Percentiles rank a stretch among this genome's conserved stretches.
These are phyloP conservation scores for Russula lepida DNA, from an alignment of 768 basidiomycete species.

Conservation along the genomic window DNA sequence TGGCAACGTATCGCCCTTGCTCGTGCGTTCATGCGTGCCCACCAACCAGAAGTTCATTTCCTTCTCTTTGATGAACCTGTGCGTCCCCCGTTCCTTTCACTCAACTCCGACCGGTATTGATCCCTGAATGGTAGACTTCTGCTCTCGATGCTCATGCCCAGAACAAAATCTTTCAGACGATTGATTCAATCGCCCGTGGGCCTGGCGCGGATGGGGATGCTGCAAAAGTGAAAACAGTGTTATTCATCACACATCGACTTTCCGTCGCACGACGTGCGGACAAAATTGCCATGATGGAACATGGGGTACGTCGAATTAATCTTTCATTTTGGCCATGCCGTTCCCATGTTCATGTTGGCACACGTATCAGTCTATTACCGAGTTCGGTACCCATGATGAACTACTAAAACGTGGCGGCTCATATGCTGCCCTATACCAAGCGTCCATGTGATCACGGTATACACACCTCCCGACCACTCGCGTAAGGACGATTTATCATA, in stretches of 20 bases:
- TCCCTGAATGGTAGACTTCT: slow-evolving; percentile 46
- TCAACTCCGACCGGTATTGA: background rate
- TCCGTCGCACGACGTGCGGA: slow-evolving; percentile 76
- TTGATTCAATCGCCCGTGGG: slow-evolving; percentile 53
- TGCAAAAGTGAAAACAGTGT: slow-evolving; percentile 56
- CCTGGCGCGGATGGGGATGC: slow-evolving; percentile 33
- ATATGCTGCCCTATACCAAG: slow-evolving; percentile 23
- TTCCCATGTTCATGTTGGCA: slow-evolving; percentile 4
- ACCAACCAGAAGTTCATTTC: slow-evolving; percentile 65
- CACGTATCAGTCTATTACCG: slow-evolving; percentile 22
- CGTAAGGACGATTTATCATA: slow-evolving; percentile 12
- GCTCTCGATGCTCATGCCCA: slow-evolving; percentile 76
- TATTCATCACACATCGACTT: slow-evolving; percentile 79
- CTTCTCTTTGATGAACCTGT: slow-evolving; percentile 83
- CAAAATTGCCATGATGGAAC: slow-evolving; percentile 82
- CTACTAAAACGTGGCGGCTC: slow-evolving; percentile 22
- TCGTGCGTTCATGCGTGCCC: slow-evolving; percentile 79
- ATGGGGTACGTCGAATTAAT: slow-evolving; percentile 39
- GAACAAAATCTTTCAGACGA: slow-evolving; percentile 68
- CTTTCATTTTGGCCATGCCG: slow-evolving; percentile 7
- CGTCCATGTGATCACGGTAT: slow-evolving; percentile 17
- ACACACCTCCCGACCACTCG: background rate
- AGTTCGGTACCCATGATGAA: slow-evolving; percentile 26
- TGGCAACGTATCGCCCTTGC: slow-evolving; percentile 86
- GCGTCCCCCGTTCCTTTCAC: slow-evolving; percentile 25